Evolutionary conservation across 2,329 filamentous ascomycete genomes (phyloP).

Genomic region (Coleophoma cylindrospora): DNA sequence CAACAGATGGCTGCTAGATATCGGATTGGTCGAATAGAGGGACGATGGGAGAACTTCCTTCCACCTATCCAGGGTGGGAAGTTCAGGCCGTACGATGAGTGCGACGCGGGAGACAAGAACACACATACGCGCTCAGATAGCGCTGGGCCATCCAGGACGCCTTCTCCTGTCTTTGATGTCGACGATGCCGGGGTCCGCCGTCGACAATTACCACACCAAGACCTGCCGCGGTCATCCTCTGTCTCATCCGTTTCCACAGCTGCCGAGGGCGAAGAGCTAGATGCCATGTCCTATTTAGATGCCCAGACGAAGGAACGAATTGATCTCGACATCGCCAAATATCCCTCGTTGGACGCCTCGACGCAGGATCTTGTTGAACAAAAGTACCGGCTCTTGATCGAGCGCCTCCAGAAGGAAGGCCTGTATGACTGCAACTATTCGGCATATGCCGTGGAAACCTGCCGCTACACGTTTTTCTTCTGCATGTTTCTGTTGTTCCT

Average conservation of each 20-base stretch:
- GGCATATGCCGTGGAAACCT: constrained; percentile 70
- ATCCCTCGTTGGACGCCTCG: constrained; percentile 68
- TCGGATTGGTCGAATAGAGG: constrained; percentile 76
- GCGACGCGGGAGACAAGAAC: constrained; percentile 20
- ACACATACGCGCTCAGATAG: constrained; percentile 29
- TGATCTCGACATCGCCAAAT: constrained; percentile 70
- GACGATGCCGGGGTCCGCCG: constrained; percentile 12
- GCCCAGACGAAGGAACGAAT: constrained; percentile 70
- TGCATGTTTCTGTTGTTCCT: constrained; percentile 56
- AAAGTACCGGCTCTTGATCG: constrained; percentile 77
- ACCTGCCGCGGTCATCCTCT: constrained; percentile 40
- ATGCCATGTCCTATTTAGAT: constrained; percentile 64
- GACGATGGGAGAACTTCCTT: constrained; percentile 79
- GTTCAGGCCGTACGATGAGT: constrained; percentile 53
- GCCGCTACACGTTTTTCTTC: constrained; percentile 68
- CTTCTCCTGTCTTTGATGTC: constrained; percentile 27
- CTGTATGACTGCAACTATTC: constrained; percentile 82
- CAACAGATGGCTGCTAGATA: constrained; percentile 69
- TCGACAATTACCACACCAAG: constrained; percentile 10
- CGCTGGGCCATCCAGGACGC: constrained; percentile 22
- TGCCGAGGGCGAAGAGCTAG: constrained; percentile 38
- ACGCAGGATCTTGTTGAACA: constrained; percentile 72
- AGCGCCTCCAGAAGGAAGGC: constrained; percentile 66
- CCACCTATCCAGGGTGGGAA: constrained; percentile 88
- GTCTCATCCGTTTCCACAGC: constrained; percentile 54